phyloP scores from a whole-genome alignment of 148 eudicot genomes.

The Gaultheria prostrata region DNA sequence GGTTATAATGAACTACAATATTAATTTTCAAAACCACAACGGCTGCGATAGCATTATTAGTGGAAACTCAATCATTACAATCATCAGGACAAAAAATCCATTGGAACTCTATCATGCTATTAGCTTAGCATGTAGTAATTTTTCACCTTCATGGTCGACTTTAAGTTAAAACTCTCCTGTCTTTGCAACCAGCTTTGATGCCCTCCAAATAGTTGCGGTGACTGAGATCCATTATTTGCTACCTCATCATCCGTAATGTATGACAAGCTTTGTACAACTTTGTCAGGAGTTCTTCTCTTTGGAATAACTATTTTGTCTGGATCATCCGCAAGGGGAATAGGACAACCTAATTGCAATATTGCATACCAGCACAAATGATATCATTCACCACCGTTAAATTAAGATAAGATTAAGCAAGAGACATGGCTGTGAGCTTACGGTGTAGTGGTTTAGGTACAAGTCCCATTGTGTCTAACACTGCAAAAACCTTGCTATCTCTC shows the following conservation, averaged over 20 bases:
- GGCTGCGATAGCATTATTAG: background rate
- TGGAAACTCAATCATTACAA: background rate
- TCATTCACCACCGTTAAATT: background rate
- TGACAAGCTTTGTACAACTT: slow-evolving; percentile 48
- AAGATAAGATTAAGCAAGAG: slow-evolving; percentile 1
- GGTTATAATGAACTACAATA: background rate
- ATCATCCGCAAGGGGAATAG: slow-evolving; percentile 71
- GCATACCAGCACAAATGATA: slow-evolving; percentile 15
- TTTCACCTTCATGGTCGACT: slow-evolving; percentile 75
- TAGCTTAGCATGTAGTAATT: background rate
- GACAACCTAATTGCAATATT: slow-evolving; percentile 59
- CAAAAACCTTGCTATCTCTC: slow-evolving; percentile 72
- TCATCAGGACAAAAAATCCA: background rate
- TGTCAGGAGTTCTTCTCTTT: slow-evolving; percentile 54
- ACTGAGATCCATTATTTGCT: slow-evolving; percentile 40
- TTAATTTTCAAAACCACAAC: background rate
- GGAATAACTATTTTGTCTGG: slow-evolving; percentile 67
- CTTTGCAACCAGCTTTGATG: slow-evolving; percentile 76
- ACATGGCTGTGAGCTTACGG: slow-evolving; percentile 47
- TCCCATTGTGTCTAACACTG: slow-evolving; percentile 75
- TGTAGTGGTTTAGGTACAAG: slow-evolving; percentile 74
- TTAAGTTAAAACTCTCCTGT: slow-evolving; percentile 75
- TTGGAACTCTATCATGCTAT: background rate
- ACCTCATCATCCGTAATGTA: slow-evolving; percentile 63
- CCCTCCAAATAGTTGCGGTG: slow-evolving; percentile 86